Percentiles rank a stretch among this genome's conserved stretches.
Evolutionary conservation across 2,329 filamentous ascomycete species (phyloP).

Genomic region (Lecanosticta acicola): DNA sequence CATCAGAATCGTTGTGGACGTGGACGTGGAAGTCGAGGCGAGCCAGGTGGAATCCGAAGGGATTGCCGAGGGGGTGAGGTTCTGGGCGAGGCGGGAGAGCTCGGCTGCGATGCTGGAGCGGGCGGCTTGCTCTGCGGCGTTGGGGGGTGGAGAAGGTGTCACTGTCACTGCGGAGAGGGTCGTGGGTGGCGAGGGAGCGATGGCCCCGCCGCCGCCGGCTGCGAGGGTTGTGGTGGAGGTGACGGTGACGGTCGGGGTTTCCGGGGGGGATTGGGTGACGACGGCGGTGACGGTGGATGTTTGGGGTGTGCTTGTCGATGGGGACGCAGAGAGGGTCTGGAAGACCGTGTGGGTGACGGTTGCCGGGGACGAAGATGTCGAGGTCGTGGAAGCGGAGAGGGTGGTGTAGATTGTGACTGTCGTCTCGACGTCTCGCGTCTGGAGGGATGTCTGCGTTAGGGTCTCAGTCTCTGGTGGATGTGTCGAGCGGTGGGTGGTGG

Average conservation of each 20-base stretch:
- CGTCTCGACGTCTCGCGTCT: background rate
- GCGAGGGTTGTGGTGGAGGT: slow-evolving; percentile 4
- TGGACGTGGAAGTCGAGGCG: background rate
- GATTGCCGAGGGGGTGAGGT: background rate
- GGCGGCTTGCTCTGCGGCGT: background rate
- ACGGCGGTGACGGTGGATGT: slow-evolving; percentile 1
- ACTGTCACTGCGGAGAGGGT: too few relatives aligned
- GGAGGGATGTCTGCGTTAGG: background rate
- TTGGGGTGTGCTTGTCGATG: background rate
- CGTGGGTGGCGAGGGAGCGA: too few relatives aligned
- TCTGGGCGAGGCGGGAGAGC: background rate
- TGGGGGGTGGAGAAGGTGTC: too few relatives aligned
- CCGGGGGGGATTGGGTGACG: background rate
- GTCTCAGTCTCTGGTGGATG: background rate
- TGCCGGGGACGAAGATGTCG: background rate
- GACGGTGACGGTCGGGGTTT: slow-evolving; percentile 4
- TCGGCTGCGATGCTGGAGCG: slow-evolving; percentile 1
- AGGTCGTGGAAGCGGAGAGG: background rate
- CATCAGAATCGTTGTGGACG: background rate
- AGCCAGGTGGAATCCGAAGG: background rate
- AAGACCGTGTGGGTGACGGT: background rate
- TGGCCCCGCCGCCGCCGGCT: too few relatives aligned
- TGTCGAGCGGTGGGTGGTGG: background rate
- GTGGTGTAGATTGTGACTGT: background rate
- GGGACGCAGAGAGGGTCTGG: background rate